A percentile compares a stretch with the other conserved stretches of the same genome.
Evolutionary conservation across 306 rosid species (phyloP).

Genomic region (Oxytropis ochrocephala): DNA sequence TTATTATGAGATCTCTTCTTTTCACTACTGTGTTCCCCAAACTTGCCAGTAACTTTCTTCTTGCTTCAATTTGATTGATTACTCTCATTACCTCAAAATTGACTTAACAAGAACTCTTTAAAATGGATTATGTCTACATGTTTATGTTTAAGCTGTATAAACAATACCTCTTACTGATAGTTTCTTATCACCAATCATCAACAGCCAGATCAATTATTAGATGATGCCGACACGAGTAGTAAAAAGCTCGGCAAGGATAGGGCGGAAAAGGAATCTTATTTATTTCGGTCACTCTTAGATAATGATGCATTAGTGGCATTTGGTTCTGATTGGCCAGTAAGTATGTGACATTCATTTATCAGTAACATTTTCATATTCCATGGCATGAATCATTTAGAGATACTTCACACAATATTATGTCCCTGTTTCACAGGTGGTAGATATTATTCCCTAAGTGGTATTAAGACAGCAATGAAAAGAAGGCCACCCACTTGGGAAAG

Average conservation of each 20-base stretch:
- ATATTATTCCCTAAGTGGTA: conserved; percentile 59
- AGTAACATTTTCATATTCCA: neutral
- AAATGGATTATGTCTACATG: neutral
- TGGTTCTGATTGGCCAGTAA: conserved; percentile 88
- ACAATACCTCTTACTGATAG: neutral
- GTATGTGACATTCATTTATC: conserved; percentile 18
- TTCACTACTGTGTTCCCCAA: neutral
- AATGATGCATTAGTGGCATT: conserved; percentile 48
- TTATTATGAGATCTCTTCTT: neutral
- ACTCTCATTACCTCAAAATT: neutral
- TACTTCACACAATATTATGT: neutral
- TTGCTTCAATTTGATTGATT: neutral
- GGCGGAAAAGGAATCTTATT: conserved; percentile 63
- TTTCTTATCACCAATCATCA: conserved; percentile 17
- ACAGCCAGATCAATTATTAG: conserved; percentile 74
- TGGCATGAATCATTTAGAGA: neutral
- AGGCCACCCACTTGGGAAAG: conserved; percentile 48
- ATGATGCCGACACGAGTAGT: conserved; percentile 50
- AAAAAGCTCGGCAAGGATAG: conserved; percentile 71
- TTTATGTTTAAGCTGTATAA: neutral
- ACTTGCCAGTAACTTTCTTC: neutral
- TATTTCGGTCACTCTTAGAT: conserved; percentile 50
- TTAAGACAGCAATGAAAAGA: conserved; percentile 61
- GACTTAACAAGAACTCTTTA: neutral
- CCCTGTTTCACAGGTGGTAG: conserved; percentile 40